phyloP scores from a whole-genome alignment of 2,329 filamentous ascomycete species.

The Moelleriella libera region DNA sequence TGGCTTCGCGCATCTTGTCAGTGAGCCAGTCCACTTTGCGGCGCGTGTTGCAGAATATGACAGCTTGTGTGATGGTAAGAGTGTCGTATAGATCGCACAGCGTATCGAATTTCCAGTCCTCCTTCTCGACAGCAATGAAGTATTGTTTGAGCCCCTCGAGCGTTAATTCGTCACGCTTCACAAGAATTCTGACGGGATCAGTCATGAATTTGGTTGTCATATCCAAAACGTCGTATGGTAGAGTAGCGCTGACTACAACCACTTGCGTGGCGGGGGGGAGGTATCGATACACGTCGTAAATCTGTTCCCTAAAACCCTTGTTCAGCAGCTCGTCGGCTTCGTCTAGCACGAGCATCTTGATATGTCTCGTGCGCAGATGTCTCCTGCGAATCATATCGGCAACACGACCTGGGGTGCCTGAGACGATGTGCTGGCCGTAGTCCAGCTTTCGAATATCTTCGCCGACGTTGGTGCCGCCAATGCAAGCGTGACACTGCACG shows the following conservation, averaged over 20 bases:
- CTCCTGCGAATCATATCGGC: constrained; percentile 49
- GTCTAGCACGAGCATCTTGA: constrained; percentile 50
- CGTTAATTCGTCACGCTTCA: constrained; percentile 97
- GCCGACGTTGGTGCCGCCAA: constrained; percentile 93
- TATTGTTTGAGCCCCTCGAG: constrained; percentile 97
- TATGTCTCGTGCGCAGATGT: constrained; percentile 42
- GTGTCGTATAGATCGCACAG: constrained; percentile 98
- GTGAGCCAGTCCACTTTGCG: constrained; percentile 99
- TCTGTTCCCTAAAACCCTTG: constrained; percentile 93
- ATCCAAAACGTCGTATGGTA: constrained; percentile 94
- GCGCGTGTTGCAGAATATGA: constrained; percentile 99
- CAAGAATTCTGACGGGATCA: constrained; percentile 86
- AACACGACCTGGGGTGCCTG: constrained; percentile 91
- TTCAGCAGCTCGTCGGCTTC: constrained; percentile 59
- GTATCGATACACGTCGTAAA: constrained; percentile 97
- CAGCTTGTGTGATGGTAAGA: constrained; percentile 93
- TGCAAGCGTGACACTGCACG: constrained; percentile 96
- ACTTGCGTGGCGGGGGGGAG: constrained; percentile 94
- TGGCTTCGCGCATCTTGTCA: constrained; percentile 97
- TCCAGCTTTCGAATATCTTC: constrained; percentile 97
- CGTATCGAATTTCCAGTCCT: constrained; percentile 99
- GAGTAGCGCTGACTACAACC: constrained; percentile 92
- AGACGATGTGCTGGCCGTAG: constrained; percentile 95
- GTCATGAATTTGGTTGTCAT: constrained; percentile 99
- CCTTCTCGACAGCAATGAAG: constrained; percentile 98